These are phyloP conservation scores for Exobasidium rhododendri DNA, from an alignment of 1,284 basidiomycete genomes.

Conservation along the genomic window DNA sequence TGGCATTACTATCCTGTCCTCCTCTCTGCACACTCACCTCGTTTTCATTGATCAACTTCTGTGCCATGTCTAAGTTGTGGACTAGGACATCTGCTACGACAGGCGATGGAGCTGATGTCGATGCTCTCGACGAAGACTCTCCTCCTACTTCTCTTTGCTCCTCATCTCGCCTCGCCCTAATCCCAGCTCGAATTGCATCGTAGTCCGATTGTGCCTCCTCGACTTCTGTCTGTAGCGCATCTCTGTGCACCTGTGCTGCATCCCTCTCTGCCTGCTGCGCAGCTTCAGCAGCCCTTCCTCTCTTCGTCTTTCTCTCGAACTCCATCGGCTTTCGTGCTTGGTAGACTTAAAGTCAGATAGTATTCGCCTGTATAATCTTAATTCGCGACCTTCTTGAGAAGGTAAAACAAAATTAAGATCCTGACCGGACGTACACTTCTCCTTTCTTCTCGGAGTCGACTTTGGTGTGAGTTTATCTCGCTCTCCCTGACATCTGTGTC, in stretches of 20 bases:
- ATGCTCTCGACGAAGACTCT: no score
- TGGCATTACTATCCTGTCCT: background rate
- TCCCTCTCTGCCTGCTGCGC: slow-evolving; percentile 9
- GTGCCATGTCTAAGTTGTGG: background rate
- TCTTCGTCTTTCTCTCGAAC: slow-evolving; percentile 10
- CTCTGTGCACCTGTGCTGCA: no score
- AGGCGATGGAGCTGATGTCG: no score
- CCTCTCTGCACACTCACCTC: background rate
- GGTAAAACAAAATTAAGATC: no score
- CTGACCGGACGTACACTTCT: no score
- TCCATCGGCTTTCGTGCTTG: slow-evolving; percentile 6
- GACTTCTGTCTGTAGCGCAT: background rate
- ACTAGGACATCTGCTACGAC: background rate
- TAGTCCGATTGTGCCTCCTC: background rate
- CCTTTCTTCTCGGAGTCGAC: no score
- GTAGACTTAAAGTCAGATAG: no score
- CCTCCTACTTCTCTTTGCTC: background rate
- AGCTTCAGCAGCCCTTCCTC: slow-evolving; percentile 2
- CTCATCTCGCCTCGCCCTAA: background rate
- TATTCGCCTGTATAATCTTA: no score
- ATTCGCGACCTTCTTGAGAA: no score
- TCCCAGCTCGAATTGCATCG: background rate
- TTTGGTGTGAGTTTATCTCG: no score
- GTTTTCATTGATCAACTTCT: background rate
- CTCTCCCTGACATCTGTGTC: no score